A percentile compares a stretch with the other conserved stretches of the same genome.
phyloP scores from a whole-genome alignment of 2,329 filamentous ascomycete genomes.

The Waltergamsia citrina region DNA sequence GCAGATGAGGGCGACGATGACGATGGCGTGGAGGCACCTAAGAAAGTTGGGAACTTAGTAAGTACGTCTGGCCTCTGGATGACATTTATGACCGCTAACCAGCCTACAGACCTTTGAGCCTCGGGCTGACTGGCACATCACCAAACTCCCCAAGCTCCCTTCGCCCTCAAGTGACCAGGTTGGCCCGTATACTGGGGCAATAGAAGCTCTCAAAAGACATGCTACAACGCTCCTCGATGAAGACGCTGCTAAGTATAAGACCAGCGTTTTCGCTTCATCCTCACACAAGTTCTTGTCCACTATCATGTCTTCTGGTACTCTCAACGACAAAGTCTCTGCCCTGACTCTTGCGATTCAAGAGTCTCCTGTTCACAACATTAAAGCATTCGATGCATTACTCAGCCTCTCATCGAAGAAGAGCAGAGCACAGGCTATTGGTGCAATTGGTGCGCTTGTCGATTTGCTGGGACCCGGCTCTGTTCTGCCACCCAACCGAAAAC shows the following conservation, averaged over 20 bases:
- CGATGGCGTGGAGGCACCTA: conserved; percentile 3
- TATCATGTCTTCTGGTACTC: conserved; percentile 92
- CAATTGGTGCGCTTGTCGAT: conserved; percentile 90
- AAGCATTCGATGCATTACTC: conserved; percentile 78
- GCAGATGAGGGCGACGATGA: conserved; percentile 15
- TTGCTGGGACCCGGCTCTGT: conserved; percentile 82
- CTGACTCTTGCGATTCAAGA: conserved; percentile 92
- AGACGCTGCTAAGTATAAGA: conserved; percentile 68
- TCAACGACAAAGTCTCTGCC: conserved; percentile 94
- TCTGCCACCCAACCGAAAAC: conserved; percentile 70
- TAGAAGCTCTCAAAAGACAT: conserved; percentile 53
- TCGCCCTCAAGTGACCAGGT: conserved; percentile 33
- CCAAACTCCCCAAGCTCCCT: conserved; percentile 32
- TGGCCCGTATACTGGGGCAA: conserved; percentile 29
- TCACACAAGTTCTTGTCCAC: conserved; percentile 94
- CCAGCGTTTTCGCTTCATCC: conserved; percentile 68
- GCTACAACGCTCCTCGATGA: conserved; percentile 66
- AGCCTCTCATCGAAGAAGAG: conserved; percentile 85
- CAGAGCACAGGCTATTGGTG: conserved; percentile 83
- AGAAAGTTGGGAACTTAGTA: conserved; percentile 24
- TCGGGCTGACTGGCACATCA: conserved; percentile 46
- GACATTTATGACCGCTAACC: conserved; percentile 21
- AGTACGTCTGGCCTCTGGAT: conserved; percentile 8
- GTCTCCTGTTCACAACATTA: conserved; percentile 86
- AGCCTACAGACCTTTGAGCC: conserved; percentile 42